Percentiles rank a stretch among this genome's conserved stretches.
Conservation (phyloP, 2,329 filamentous ascomycete genomes). For the Graphilbum sp. region DNA sequence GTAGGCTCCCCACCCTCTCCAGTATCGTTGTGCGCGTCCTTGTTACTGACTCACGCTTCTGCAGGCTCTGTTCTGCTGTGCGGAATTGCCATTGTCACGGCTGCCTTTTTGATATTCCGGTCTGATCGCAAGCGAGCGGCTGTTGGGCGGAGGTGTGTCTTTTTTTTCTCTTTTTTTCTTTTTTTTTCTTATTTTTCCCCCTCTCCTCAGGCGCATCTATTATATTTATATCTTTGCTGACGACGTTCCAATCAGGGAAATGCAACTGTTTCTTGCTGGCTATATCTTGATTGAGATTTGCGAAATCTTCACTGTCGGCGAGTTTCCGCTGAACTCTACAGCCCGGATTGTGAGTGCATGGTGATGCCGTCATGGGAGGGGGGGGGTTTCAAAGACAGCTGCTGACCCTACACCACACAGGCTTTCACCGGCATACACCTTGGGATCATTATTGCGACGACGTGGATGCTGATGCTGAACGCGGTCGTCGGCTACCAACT, state of each 20-base stretch:
- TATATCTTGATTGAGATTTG: slow-evolving; percentile 84
- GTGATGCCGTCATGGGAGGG: too few species aligned
- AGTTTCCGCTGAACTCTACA: slow-evolving; percentile 56
- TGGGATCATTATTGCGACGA: slow-evolving; percentile 71
- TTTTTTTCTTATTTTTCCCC: too few species aligned
- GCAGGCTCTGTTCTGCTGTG: slow-evolving; percentile 76
- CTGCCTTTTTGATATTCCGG: slow-evolving; percentile 53
- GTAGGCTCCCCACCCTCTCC: slow-evolving; percentile 33
- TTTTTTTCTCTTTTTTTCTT: not conserved
- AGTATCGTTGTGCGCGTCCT: too few species aligned
- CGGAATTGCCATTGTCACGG: slow-evolving; percentile 55
- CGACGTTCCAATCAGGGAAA: too few species aligned
- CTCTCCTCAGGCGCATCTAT: too few species aligned
- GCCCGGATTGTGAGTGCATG: slow-evolving; percentile 55
- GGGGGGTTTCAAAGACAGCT: too few species aligned
- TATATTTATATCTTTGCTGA: too few species aligned
- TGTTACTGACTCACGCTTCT: too few species aligned
- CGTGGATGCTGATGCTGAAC: slow-evolving; percentile 86
- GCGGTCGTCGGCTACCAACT: slow-evolving; percentile 86
- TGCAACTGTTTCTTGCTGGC: slow-evolving; percentile 80
- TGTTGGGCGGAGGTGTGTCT: slow-evolving; percentile 67
- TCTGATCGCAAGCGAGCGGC: slow-evolving; percentile 87
- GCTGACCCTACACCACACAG: too few species aligned
- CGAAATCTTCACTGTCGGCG: slow-evolving; percentile 91
- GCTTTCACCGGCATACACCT: slow-evolving; percentile 84